Evolutionary conservation across 768 basidiomycete genomes (phyloP), one percentile per base, ranked within the genome.

Genomic region (Suillus clintonianus): DNA sequence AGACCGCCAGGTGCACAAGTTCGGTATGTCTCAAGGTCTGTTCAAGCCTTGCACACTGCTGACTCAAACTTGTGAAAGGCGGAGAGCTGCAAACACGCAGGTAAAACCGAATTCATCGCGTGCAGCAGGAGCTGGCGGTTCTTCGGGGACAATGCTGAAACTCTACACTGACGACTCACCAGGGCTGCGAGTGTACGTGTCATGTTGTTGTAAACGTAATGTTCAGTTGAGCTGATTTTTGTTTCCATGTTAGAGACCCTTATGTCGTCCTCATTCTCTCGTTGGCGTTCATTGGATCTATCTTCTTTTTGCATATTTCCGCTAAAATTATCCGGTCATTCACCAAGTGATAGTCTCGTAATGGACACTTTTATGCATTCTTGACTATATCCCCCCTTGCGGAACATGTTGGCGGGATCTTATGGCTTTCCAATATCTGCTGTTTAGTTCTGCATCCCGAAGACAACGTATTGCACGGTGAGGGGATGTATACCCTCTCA

Each of bases 91-190:
- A 64, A 86, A 84, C 48, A 72, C 80, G 58, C 88, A 89, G 67
- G 89, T 77, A 7, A 88, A 85, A 76, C 94, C 95, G 30, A 95
- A 95, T 74, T 96, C 94, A 1, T 77, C 89, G 36, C 90, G 96
- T 63, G 89, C 95, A 45, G 95, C 96, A 32, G 95, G 97, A 47
- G 95, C 95, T 63, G 97, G 97, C 60, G 97, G 97, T 61, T 95
- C 93, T 42, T 94, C 91, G 63, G 97, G 94, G 81, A 99, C 97
- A 62, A 99, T 99, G 97, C 86, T 99, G 73, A 95, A 94, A 80
- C 84, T 99, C 5, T 99, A 99, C 86, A 99, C 97, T 43, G 97
- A 98, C 75, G 97, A 98, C 74, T 96, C 96, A 63, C 94, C 94
- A 54, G 97, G 97, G 27, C 85, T 99, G 61, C 88, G 95, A 85